Evolutionary conservation across 768 basidiomycete genomes (phyloP).

Genomic region (Leucocoprinus sp.): DNA sequence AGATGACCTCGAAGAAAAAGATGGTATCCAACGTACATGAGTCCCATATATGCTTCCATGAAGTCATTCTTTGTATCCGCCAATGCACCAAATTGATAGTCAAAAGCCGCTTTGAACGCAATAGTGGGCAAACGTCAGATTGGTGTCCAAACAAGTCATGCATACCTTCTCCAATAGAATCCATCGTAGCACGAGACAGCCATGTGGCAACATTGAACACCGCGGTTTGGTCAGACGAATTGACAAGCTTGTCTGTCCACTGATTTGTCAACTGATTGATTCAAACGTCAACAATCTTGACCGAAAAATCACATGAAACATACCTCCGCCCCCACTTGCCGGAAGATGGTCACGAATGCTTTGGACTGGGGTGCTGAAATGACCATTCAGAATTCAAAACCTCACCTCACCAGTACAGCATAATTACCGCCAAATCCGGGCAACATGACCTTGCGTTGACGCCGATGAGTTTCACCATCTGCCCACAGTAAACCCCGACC

Average conservation of each 20-base stretch:
- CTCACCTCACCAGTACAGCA: not conserved
- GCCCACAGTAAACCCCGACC: conserved; percentile 49
- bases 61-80: conserved; percentile 42
- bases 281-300: not conserved
- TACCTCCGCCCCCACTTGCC: conserved; percentile 34
- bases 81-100: conserved; percentile 50
- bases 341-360: conserved; percentile 43
- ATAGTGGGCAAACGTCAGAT: not conserved
- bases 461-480: conserved; percentile 47
- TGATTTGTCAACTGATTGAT: conserved; percentile 33
- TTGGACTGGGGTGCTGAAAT: conserved; percentile 34
- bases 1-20: not conserved
- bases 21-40: conserved; percentile 27
- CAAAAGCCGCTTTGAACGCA: conserved; percentile 34
- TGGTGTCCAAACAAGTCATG: not conserved
- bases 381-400: conserved; percentile 1
- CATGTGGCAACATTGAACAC: conserved; percentile 43
- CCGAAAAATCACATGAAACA: conserved; percentile 15
- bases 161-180: conserved; percentile 42
- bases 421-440: conserved; percentile 43
- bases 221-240: conserved; percentile 28
- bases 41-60: conserved; percentile 44
- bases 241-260: conserved; percentile 45
- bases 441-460: conserved; percentile 46
- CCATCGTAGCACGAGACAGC: conserved; percentile 42